Evolutionary conservation across 2,329 filamentous ascomycete genomes (phyloP).

Genomic region (Hypoxylon sp.): DNA sequence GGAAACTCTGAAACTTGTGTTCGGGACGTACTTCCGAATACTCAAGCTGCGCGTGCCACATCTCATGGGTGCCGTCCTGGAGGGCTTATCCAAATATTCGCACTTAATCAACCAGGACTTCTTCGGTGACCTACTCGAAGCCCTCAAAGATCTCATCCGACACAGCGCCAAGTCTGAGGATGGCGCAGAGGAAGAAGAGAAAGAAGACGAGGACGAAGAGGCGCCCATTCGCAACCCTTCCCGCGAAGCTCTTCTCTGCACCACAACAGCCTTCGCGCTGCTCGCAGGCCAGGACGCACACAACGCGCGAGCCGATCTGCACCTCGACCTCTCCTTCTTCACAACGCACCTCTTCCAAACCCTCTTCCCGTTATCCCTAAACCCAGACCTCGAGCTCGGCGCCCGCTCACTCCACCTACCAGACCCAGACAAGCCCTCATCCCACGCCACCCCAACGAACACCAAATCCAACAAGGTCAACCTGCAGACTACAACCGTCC

Average conservation of each 20-base stretch:
- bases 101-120: constrained; percentile 99
- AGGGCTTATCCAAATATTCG: constrained; percentile 92
- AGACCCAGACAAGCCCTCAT: constrained; percentile 70
- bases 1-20: constrained; percentile 95
- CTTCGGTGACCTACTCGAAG: constrained; percentile 95
- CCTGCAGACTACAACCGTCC: constrained; percentile 92
- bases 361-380: constrained; percentile 82
- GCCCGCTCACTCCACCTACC: constrained; percentile 79
- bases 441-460: constrained; percentile 59
- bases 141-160: constrained; percentile 90
- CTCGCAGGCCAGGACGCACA: constrained; percentile 93
- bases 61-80: constrained; percentile 96
- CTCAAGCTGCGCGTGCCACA: constrained; percentile 85
- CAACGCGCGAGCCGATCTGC: constrained; percentile 84
- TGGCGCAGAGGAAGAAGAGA: constrained; percentile 60
- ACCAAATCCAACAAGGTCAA: constrained; percentile 81
- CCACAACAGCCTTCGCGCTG: constrained; percentile 96
- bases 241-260: constrained; percentile 91
- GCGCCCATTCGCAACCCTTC: constrained; percentile 77
- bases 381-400: constrained; percentile 88
- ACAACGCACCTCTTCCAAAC: constrained; percentile 93
- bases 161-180: constrained; percentile 75
- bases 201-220: constrained; percentile 65
- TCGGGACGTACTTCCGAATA: constrained; percentile 94
- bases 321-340: constrained; percentile 95